phyloP scores from a whole-genome alignment of 2,329 filamentous ascomycete species.

The Juglanconis oblonga region DNA sequence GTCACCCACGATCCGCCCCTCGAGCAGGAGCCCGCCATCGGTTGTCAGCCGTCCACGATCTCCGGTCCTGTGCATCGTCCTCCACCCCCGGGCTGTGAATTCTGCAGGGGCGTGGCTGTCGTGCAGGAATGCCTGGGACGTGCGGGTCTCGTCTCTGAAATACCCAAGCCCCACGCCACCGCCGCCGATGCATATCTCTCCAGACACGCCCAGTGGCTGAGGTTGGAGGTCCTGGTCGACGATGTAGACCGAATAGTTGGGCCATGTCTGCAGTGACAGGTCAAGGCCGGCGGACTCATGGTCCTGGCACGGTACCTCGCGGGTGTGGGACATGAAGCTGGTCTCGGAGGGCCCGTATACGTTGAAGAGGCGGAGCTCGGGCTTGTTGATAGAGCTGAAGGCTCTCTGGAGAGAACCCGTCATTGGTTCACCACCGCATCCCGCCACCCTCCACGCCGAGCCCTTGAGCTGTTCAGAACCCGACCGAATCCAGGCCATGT shows the following conservation, averaged over 20 bases:
- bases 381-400: not conserved
- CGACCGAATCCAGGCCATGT: conserved; percentile 20
- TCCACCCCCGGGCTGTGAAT: not conserved
- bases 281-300: not conserved
- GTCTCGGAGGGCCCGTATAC: conserved; percentile 21
- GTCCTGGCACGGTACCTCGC: not conserved
- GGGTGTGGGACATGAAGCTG: conserved; percentile 1
- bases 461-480: conserved; percentile 19
- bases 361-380: conserved; percentile 14
- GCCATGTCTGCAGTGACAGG: not conserved
- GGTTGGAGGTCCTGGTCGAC: conserved; percentile 31
- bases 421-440: conserved; percentile 30
- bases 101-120: not conserved
- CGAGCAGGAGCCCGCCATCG: conserved; percentile 32
- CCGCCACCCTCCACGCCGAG: conserved; percentile 28
- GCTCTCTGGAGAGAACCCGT: not conserved
- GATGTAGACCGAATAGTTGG: conserved; percentile 38
- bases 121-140: conserved; percentile 2
- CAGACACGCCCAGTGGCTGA: conserved; percentile 32
- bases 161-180: conserved; percentile 39
- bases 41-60: conserved; percentile 33
- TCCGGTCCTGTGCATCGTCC: conserved; percentile 36
- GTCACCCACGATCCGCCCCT: conserved; percentile 38
- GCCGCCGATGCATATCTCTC: conserved; percentile 39
- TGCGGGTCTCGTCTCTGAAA: conserved; percentile 25